phyloP scores from a whole-genome alignment of 2,329 filamentous ascomycete genomes.

The Pseudomassariella vexata region DNA sequence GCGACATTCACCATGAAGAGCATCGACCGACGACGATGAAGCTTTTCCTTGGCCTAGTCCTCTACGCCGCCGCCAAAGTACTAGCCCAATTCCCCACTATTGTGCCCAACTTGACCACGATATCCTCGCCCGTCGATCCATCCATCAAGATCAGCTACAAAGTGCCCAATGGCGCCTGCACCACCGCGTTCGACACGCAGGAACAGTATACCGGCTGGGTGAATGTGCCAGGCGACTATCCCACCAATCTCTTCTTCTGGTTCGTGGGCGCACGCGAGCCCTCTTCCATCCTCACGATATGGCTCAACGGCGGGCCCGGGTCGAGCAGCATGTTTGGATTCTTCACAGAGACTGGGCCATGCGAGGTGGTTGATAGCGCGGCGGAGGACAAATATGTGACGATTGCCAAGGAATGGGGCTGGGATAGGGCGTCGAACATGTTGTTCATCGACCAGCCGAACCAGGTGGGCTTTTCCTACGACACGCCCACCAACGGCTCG shows the following conservation, averaged over 20 bases:
- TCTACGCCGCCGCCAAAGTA: conserved; percentile 1
- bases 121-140: conserved; percentile 56
- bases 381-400: conserved; percentile 44
- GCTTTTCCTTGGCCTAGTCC: conserved; percentile 4
- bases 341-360: conserved; percentile 32
- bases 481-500: conserved; percentile 47
- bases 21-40: conserved; percentile 10
- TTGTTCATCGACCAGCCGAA: conserved; percentile 50
- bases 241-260: conserved; percentile 48
- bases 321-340: conserved; percentile 59
- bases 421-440: conserved; percentile 54
- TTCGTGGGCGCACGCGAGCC: conserved; percentile 39
- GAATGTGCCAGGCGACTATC: conserved; percentile 48
- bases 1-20: conserved; percentile 12
- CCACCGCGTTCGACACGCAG: conserved; percentile 58
- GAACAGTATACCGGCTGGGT: conserved; percentile 70
- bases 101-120: conserved; percentile 42
- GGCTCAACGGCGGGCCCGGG: conserved; percentile 64
- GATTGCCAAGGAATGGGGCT: conserved; percentile 55
- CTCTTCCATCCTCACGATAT: conserved; percentile 45
- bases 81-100: conserved; percentile 25
- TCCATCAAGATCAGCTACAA: conserved; percentile 66
- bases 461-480: conserved; percentile 65
- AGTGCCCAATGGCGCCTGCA: conserved; percentile 53
- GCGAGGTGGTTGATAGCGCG: conserved; percentile 24